These are phyloP conservation scores for Lachancea lanzarotensis DNA, from an alignment of 805 yeast genomes.

Conservation along the genomic window DNA sequence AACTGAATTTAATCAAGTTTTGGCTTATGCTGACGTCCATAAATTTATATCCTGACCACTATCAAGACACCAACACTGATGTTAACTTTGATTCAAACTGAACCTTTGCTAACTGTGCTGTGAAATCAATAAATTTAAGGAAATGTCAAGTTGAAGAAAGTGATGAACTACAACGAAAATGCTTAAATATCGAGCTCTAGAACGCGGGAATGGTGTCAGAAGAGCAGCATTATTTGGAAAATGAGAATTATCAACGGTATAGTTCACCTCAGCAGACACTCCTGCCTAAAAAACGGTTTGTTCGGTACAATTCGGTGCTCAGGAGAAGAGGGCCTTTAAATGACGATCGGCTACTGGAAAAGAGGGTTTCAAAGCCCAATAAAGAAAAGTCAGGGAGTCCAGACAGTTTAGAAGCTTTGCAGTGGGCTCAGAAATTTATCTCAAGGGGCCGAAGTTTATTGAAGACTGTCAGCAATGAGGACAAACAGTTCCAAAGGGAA, in stretches of 20 bases:
- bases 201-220: background rate
- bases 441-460: conserved; percentile 21
- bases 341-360: background rate
- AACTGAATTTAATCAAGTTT: conserved; percentile 19
- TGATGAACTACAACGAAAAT: too few species aligned
- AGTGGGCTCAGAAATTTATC: conserved; percentile 22
- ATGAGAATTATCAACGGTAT: background rate
- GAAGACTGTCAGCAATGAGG: conserved; percentile 13
- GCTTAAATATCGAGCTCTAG: too few species aligned
- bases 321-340: conserved; percentile 3
- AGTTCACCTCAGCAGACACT: background rate
- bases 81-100: background rate
- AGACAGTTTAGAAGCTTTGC: conserved; percentile 9
- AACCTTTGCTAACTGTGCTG: background rate
- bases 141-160: too few species aligned
- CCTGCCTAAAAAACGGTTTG: background rate
- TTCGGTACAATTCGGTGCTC: conserved; percentile 2
- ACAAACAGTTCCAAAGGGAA: conserved; percentile 10
- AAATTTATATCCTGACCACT: background rate
- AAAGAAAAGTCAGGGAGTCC: background rate
- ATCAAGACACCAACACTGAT: background rate
- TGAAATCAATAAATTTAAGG: background rate
- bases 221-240: background rate
- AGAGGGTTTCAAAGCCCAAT: background rate
- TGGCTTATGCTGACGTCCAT: background rate